Evolutionary conservation across 1,284 basidiomycete genomes (phyloP).

Genomic region (Malassezia yamatoensis): DNA sequence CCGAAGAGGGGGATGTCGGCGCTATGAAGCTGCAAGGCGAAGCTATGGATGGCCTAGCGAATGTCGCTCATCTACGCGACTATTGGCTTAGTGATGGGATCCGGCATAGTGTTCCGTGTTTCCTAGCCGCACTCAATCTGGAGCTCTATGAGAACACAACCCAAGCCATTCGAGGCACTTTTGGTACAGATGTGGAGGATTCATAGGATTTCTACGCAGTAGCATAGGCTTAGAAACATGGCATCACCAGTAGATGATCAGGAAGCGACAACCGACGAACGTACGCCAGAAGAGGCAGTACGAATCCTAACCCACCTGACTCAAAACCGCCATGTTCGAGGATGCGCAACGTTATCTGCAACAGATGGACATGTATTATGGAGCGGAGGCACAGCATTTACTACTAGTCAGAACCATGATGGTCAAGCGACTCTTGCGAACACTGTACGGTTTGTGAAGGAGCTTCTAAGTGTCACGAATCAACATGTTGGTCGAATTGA

Average conservation of each 20-base stretch:
- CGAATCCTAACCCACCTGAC: slow-evolving; percentile 6
- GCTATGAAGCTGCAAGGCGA: slow-evolving; percentile 52
- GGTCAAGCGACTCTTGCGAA: background rate
- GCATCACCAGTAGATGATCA: background rate
- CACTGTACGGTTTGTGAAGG: slow-evolving; percentile 10
- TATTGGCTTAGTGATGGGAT: slow-evolving; percentile 51
- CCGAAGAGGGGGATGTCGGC: slow-evolving; percentile 52
- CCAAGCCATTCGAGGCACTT: slow-evolving; percentile 16
- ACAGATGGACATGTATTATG: slow-evolving; percentile 11
- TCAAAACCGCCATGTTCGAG: slow-evolving; percentile 4
- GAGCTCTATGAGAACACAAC: slow-evolving; percentile 49
- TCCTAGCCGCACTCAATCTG: slow-evolving; percentile 52
- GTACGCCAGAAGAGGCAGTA: slow-evolving; percentile 11
- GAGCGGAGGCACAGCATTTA: slow-evolving; percentile 10
- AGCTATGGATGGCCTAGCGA: slow-evolving; percentile 28
- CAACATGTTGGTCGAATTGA: slow-evolving; percentile 3
- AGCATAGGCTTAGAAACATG: too few relatives aligned
- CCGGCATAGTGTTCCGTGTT: slow-evolving; percentile 52
- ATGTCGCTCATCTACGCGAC: slow-evolving; percentile 41
- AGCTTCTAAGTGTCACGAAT: background rate
- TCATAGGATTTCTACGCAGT: background rate
- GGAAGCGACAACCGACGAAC: background rate
- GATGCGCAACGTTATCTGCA: slow-evolving; percentile 7
- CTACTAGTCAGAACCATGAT: background rate
- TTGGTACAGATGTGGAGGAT: slow-evolving; percentile 14